A percentile compares a stretch with the other conserved stretches of the same genome.
Evolutionary conservation across 139 green algal genomes (phyloP).

Genomic region (Prasinococcaceae sp.): DNA sequence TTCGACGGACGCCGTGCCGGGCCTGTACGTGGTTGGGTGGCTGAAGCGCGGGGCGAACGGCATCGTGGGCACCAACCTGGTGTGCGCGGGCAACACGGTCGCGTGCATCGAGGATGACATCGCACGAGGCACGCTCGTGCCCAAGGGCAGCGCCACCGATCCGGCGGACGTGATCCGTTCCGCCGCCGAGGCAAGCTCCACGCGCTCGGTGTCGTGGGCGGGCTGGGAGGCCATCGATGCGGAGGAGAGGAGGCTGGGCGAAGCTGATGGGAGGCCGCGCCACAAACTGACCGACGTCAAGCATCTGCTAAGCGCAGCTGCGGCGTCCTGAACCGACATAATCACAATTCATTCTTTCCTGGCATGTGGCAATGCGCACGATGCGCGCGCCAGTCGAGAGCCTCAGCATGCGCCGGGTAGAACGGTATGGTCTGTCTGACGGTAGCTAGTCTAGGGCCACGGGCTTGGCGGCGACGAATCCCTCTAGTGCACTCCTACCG

Average conservation of each 20-base stretch:
- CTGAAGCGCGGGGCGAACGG: slow-evolving; percentile 29
- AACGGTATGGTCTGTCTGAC: no score
- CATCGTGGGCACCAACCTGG: slow-evolving; percentile 36
- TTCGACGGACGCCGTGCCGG: slow-evolving; percentile 6
- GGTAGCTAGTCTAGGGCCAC: no score
- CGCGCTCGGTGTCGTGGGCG: not conserved
- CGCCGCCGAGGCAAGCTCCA: not conserved
- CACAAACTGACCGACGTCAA: slow-evolving; percentile 11
- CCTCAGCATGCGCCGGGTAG: no score
- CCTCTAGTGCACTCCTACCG: no score
- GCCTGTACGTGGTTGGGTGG: slow-evolving; percentile 33
- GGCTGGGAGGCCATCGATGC: slow-evolving; percentile 15
- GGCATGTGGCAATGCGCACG: no score
- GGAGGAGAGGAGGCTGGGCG: slow-evolving; percentile 11
- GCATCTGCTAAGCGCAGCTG: slow-evolving; percentile 10
- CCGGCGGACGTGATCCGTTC: no score
- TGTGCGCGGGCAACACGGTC: slow-evolving; percentile 29
- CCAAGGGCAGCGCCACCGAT: not conserved
- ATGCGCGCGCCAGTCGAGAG: no score
- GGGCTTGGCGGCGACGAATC: no score
- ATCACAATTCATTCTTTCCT: no score
- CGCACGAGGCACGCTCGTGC: not conserved
- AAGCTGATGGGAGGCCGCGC: slow-evolving; percentile 12
- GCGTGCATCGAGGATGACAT: not conserved
- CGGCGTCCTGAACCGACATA: not conserved